Conservation (phyloP, 345 rosid genomes). For the Rubroshorea leprosula region DNA sequence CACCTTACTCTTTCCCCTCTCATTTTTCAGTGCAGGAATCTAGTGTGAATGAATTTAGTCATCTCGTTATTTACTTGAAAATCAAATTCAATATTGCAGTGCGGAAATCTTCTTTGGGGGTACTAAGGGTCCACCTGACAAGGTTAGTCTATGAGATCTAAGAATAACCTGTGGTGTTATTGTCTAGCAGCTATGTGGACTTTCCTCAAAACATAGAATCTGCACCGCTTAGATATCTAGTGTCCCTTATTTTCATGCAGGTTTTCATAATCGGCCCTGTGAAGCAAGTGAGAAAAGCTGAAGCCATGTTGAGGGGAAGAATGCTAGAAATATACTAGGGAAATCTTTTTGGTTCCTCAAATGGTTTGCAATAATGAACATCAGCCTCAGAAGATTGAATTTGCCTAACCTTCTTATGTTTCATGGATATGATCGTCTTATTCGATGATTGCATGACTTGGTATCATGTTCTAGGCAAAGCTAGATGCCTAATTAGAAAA, state of each 20-base stretch:
- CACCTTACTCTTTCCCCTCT: background rate
- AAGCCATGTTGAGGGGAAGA: slow-evolving; percentile 87
- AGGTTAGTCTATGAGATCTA: slow-evolving; percentile 42
- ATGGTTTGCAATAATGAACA: slow-evolving; percentile 5
- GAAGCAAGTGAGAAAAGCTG: slow-evolving; percentile 88
- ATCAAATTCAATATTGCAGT: slow-evolving; percentile 35
- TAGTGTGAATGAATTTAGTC: background rate
- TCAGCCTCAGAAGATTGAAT: background rate
- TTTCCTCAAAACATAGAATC: no score
- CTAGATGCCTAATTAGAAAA: no score
- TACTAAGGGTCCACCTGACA: slow-evolving; percentile 82
- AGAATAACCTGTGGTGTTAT: background rate
- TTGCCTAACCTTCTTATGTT: slow-evolving; percentile 5
- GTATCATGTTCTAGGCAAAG: no score
- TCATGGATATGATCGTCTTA: no score
- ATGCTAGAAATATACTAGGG: slow-evolving; percentile 45
- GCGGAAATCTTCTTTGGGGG: slow-evolving; percentile 87
- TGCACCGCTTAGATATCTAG: background rate
- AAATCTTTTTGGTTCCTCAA: background rate
- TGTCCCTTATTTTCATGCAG: slow-evolving; percentile 25
- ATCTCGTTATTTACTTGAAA: slow-evolving; percentile 12
- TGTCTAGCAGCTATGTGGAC: background rate
- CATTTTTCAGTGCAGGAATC: no score
- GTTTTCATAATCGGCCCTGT: slow-evolving; percentile 78
- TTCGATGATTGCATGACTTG: no score